These are phyloP conservation scores for Neurospora cerealis DNA, from an alignment of 495 filamentous ascomycete genomes.

Conservation along the genomic window DNA sequence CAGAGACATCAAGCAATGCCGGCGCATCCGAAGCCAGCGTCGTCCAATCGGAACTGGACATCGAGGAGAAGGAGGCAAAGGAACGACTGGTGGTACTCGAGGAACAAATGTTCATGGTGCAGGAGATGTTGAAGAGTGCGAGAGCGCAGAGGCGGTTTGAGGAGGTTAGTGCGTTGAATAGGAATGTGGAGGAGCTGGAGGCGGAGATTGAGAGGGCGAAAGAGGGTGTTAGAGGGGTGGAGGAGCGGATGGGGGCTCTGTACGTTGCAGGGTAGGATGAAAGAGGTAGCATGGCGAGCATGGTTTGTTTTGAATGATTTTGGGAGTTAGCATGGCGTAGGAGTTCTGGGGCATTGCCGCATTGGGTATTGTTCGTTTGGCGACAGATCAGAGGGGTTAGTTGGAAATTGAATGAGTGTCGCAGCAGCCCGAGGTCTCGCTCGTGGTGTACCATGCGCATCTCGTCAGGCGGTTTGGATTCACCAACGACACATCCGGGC, in stretches of 20 bases:
- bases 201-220: slow-evolving; percentile 67
- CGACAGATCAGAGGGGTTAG: background rate
- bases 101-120: slow-evolving; percentile 87
- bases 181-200: slow-evolving; percentile 77
- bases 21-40: slow-evolving; percentile 45
- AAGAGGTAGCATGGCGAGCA: background rate
- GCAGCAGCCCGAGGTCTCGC: background rate
- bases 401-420: background rate
- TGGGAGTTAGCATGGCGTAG: background rate
- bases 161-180: slow-evolving; percentile 68
- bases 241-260: slow-evolving; percentile 40
- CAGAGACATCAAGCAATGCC: slow-evolving; percentile 51
- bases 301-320: no score
- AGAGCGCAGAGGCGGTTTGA: slow-evolving; percentile 77
- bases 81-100: slow-evolving; percentile 84
- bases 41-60: slow-evolving; percentile 63
- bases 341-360: background rate
- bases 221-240: slow-evolving; percentile 43
- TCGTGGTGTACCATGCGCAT: background rate
- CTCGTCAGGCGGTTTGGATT: background rate
- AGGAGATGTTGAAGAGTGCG: slow-evolving; percentile 78
- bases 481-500: background rate
- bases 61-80: slow-evolving; percentile 75
- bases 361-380: background rate
- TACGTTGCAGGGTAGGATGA: slow-evolving; percentile 26